Conservation (phyloP, 495 filamentous ascomycete genomes). For the Hypoxylon rickii region DNA sequence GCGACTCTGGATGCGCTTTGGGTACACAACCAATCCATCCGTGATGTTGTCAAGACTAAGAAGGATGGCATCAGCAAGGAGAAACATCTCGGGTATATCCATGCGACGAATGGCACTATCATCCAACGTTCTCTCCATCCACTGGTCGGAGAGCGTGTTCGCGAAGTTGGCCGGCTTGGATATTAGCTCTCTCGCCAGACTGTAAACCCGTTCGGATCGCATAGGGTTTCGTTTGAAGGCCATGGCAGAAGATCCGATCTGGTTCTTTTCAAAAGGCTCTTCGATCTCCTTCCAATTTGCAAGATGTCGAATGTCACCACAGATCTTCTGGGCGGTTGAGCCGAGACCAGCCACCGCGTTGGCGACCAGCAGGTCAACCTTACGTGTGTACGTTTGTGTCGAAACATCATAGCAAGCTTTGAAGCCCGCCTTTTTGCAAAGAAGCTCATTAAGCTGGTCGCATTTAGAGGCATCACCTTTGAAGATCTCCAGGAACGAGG, state of each 20-base stretch:
- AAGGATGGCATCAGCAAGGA: constrained; percentile 81
- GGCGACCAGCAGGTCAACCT: constrained; percentile 80
- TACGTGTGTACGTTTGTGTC: constrained; percentile 62
- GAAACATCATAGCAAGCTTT: constrained; percentile 59
- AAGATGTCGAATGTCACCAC: constrained; percentile 76
- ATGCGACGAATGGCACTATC: constrained; percentile 48
- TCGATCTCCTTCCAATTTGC: constrained; percentile 72
- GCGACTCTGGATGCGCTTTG: constrained; percentile 69
- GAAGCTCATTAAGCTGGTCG: constrained; percentile 73
- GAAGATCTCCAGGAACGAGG: constrained; percentile 79
- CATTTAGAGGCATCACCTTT: constrained; percentile 77
- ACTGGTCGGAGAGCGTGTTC: constrained; percentile 82
- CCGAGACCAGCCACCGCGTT: constrained; percentile 85
- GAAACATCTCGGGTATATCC: constrained; percentile 79
- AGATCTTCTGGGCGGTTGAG: constrained; percentile 75
- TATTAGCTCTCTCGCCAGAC: constrained; percentile 70
- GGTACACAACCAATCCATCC: constrained; percentile 85
- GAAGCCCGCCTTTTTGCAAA: constrained; percentile 88
- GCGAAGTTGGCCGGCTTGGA: constrained; percentile 70
- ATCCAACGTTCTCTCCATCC: constrained; percentile 71
- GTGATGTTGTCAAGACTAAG: constrained; percentile 83
- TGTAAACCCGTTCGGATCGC: constrained; percentile 83
- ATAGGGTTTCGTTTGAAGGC: constrained; percentile 92
- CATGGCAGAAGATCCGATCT: constrained; percentile 65
- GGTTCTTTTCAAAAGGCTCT: constrained; percentile 86